Base-by-base conservation (phyloP, 129 eudicot species). In the Lonicera japonica region DNA sequence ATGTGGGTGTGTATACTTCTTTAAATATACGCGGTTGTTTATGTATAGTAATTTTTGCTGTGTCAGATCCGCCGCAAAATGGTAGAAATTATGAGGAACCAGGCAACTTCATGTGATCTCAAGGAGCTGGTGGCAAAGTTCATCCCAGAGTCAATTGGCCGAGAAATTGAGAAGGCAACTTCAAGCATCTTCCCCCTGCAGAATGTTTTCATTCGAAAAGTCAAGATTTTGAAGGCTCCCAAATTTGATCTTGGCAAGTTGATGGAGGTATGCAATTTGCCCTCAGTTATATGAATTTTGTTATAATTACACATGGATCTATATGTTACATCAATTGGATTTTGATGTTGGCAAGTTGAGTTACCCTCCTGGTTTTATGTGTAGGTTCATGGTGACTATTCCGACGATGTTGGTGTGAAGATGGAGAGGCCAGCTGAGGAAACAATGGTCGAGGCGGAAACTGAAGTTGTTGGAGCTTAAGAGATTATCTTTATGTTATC, bases 121-220 rank as follows among this genome's bases (percentile, higher is more conserved):
- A 65, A 65, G 60, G 69, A 65, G 5, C 34, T 65, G 69, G 69
- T 65, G 7, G 60, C 48, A 0, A 65, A 65, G 60, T 65, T 65
- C 23, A 65, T 65, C 15, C 69, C 69, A 0, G 69, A 65, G 50
- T 65, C 69, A 11, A 65, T 65, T 51, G 69, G 69, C 60, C 18
- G 60, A 20, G 69, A 65, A n/a, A 65, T 65, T 20, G 69, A 65
- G 60, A 65, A 65, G 60, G 69, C 69, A n/a, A 65, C 69, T 51
- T 21, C 34, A 5, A 53, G 60, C 51, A 65, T 65, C 16, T 65
- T 51, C 60, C 69, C 69, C 52, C 69, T 65, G 20, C 60, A 65
- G 22, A 52, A 65, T 53, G 60, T 65, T 7, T 65, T 34, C 47
- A 65, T 65, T 36, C 25, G 69, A 18, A 65, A 65, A 34, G 69